phyloP scores from a whole-genome alignment of 352 stramenopile genomes.

The Globisporangium parvum region DNA sequence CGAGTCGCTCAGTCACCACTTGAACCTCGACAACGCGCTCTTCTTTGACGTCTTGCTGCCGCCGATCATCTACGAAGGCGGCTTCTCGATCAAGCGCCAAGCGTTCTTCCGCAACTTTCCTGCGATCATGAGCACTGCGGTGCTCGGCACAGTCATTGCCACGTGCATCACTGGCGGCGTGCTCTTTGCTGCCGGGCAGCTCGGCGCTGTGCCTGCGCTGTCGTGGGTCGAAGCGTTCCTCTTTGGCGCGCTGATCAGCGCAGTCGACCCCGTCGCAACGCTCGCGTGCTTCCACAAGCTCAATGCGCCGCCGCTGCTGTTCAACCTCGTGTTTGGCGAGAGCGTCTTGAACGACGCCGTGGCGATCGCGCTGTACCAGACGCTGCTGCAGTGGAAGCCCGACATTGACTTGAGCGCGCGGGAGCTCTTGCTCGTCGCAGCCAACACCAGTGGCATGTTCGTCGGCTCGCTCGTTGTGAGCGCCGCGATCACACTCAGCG shows the following conservation, averaged over 20 bases:
- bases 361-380: constrained; percentile 92
- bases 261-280: constrained; percentile 92
- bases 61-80: constrained; percentile 84
- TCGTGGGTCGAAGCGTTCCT: constrained; percentile 89
- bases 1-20: constrained; percentile 58
- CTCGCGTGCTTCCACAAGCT: constrained; percentile 91
- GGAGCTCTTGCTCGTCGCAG: constrained; percentile 51
- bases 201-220: constrained; percentile 59
- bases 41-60: constrained; percentile 85
- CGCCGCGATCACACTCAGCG: constrained; percentile 58
- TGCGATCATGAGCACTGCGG: constrained; percentile 80
- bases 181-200: constrained; percentile 58
- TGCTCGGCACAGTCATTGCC: constrained; percentile 72
- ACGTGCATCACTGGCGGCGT: constrained; percentile 71
- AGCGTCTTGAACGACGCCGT: constrained; percentile 94
- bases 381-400: constrained; percentile 84
- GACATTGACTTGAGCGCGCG: constrained; percentile 60
- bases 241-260: constrained; percentile 91
- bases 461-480: constrained; percentile 71
- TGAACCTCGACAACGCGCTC: constrained; percentile 85
- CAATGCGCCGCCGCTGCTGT: constrained; percentile 81
- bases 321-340: constrained; percentile 95
- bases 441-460: constrained; percentile 75
- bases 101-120: constrained; percentile 85
- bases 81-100: constrained; percentile 81